Percentiles rank a stretch among this genome's conserved stretches.
phyloP scores from a whole-genome alignment of 2,329 filamentous ascomycete genomes.

The Alternaria sp. region DNA sequence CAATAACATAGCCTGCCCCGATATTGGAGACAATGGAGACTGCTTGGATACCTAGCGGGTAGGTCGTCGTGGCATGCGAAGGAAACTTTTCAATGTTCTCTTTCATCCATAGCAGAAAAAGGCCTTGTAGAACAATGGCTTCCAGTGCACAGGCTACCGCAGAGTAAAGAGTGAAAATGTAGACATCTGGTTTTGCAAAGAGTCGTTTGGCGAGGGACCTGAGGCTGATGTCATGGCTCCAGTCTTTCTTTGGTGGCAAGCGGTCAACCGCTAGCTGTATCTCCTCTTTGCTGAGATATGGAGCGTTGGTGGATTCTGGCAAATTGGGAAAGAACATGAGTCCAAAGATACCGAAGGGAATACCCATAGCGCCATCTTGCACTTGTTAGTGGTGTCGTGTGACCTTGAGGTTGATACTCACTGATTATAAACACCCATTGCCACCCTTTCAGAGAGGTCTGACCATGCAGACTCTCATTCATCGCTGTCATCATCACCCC shows the following conservation, averaged over 20 bases:
- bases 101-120: constrained; percentile 40
- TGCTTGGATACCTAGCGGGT: constrained; percentile 65
- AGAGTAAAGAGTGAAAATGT: constrained; percentile 53
- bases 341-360: constrained; percentile 41
- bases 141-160: constrained; percentile 48
- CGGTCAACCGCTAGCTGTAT: constrained; percentile 36
- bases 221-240: constrained; percentile 36
- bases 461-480: constrained; percentile 33
- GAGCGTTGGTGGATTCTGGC: constrained; percentile 34
- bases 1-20: constrained; percentile 49
- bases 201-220: constrained; percentile 34
- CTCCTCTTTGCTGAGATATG: constrained; percentile 36
- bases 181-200: constrained; percentile 41
- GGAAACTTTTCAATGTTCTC: constrained; percentile 32
- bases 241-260: constrained; percentile 35
- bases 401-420: neutral
- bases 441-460: constrained; percentile 35
- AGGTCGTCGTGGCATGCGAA: constrained; percentile 63
- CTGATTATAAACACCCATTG: constrained; percentile 44
- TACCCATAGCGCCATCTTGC: constrained; percentile 40
- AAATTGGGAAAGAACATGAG: constrained; percentile 40
- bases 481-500: constrained; percentile 47
- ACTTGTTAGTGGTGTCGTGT: constrained; percentile 6
- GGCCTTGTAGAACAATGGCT: constrained; percentile 41
- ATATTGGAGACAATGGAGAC: constrained; percentile 63